Percentiles rank a stretch among this genome's conserved stretches.
Evolutionary conservation across 2,329 filamentous ascomycete genomes (phyloP).

Genomic region (Emydomyces testavorans): DNA sequence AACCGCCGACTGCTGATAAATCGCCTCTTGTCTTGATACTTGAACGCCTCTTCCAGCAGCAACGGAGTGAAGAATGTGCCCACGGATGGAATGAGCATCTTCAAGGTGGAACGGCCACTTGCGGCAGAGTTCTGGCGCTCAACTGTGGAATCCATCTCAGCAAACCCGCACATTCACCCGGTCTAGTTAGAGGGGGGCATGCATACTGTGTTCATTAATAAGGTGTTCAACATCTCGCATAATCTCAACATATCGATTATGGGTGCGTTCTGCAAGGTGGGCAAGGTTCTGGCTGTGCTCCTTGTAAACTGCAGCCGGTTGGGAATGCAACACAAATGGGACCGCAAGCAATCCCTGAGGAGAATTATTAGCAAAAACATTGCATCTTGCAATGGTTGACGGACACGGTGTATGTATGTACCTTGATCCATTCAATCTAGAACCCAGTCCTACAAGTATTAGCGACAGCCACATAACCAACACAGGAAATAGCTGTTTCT

Average conservation of each 20-base stretch:
- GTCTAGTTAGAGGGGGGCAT: not conserved
- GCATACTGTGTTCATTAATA: constrained; percentile 77
- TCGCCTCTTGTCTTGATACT: constrained; percentile 73
- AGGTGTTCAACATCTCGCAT: constrained; percentile 86
- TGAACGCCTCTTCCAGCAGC: constrained; percentile 78
- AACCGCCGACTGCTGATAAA: constrained; percentile 86
- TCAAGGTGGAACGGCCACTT: constrained; percentile 72
- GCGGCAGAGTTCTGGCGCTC: constrained; percentile 55
- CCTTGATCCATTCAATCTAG: constrained; percentile 84
- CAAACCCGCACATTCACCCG: not conserved
- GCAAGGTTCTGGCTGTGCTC: constrained; percentile 51
- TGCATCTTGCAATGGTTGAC: no score
- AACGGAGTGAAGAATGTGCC: constrained; percentile 90
- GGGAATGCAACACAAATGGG: constrained; percentile 90
- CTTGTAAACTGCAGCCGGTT: constrained; percentile 78
- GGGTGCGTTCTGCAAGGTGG: constrained; percentile 67
- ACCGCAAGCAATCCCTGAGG: constrained; percentile 67
- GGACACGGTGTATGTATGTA: constrained; percentile 20
- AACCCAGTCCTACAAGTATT: constrained; percentile 7
- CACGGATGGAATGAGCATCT: constrained; percentile 78
- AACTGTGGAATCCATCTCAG: constrained; percentile 40
- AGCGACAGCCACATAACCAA: not conserved
- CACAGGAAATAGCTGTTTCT: not conserved
- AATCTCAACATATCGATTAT: constrained; percentile 85
- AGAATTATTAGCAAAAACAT: no score